A percentile compares a stretch with the other conserved stretches of the same genome.
phyloP scores from a whole-genome alignment of 2,329 filamentous ascomycete species.

The Phialophora verrucosa region DNA sequence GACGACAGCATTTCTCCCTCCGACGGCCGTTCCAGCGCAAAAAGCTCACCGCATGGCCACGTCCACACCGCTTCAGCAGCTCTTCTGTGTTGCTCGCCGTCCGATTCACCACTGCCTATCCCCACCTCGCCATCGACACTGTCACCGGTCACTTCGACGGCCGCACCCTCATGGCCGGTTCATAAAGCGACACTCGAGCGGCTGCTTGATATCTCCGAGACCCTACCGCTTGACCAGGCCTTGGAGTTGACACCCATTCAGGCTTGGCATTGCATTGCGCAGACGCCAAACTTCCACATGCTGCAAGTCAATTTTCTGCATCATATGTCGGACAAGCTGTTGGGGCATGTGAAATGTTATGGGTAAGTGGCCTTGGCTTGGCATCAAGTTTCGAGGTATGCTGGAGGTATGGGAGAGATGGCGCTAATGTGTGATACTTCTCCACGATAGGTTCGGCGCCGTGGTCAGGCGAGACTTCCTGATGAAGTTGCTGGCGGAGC shows the following conservation, averaged over 20 bases:
- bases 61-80: slow-evolving; percentile 43
- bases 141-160: not conserved
- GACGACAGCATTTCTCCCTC: not conserved
- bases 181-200: slow-evolving; percentile 21
- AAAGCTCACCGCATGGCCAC: slow-evolving; percentile 42
- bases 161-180: slow-evolving; percentile 9
- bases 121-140: slow-evolving; percentile 8
- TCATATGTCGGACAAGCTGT: slow-evolving; percentile 38
- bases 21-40: not conserved
- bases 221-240: slow-evolving; percentile 35
- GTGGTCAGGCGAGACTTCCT: slow-evolving; percentile 20
- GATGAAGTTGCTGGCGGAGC: slow-evolving; percentile 11
- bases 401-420: too few species aligned
- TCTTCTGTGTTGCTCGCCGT: slow-evolving; percentile 36
- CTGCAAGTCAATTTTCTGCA: slow-evolving; percentile 39
- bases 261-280: slow-evolving; percentile 44
- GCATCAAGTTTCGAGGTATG: too few species aligned
- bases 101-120: slow-evolving; percentile 20
- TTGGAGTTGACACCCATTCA: slow-evolving; percentile 48
- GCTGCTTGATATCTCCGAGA: slow-evolving; percentile 31
- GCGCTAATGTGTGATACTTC: not conserved
- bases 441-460: slow-evolving; percentile 15
- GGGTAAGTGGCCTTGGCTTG: slow-evolving; percentile 40
- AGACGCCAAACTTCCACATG: slow-evolving; percentile 38
- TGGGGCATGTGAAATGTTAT: slow-evolving; percentile 43